These are phyloP conservation scores for Podospora bellae-mahoneyi DNA, from an alignment of 495 filamentous ascomycete genomes.

Conservation along the genomic window DNA sequence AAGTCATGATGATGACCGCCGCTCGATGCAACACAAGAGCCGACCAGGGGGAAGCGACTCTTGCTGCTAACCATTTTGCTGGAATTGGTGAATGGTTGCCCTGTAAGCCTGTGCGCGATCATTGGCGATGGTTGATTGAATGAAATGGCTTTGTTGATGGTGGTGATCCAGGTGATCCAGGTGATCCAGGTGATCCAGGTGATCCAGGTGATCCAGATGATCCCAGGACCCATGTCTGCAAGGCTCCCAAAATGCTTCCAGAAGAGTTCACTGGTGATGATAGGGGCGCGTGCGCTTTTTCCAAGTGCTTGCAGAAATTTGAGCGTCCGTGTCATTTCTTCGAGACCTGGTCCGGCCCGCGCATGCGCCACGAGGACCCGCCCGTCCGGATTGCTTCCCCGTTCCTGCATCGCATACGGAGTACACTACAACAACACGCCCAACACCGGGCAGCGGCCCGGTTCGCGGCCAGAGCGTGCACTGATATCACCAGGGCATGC, in stretches of 20 bases:
- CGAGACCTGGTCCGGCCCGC: neutral
- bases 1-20: neutral
- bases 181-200: neutral
- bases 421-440: too few species aligned
- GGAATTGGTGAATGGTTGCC: neutral
- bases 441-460: neutral
- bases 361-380: neutral
- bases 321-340: constrained; percentile 1
- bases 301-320: neutral
- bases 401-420: neutral
- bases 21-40: neutral
- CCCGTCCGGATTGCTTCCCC: constrained; percentile 4
- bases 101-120: neutral
- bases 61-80: neutral
- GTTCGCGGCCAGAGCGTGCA: neutral
- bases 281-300: neutral
- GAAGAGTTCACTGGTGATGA: neutral
- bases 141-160: neutral
- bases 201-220: neutral
- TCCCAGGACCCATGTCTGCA: neutral
- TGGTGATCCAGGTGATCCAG: neutral
- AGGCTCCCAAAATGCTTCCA: neutral
- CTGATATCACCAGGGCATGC: neutral
- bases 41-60: neutral
- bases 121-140: neutral